phyloP scores from a whole-genome alignment of 2,329 filamentous ascomycete species.

The Epichloe amarillans region DNA sequence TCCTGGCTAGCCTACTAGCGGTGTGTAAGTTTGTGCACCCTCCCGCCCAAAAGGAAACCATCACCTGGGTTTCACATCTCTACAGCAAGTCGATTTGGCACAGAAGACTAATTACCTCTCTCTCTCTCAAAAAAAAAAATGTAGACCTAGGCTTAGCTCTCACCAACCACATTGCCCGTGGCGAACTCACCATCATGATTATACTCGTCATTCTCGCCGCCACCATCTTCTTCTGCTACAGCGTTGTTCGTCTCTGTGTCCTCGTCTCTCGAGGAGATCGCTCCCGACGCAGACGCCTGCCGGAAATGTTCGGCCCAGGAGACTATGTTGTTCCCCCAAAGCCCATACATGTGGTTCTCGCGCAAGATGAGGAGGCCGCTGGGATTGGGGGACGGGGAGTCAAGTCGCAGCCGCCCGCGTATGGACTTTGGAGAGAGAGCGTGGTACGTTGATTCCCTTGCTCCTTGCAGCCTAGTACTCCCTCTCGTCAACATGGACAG shows the following conservation, averaged over 20 bases:
- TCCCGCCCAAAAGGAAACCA: background rate
- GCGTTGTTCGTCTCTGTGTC: slow-evolving; percentile 60
- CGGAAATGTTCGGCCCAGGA: slow-evolving; percentile 38
- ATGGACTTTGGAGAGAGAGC: slow-evolving; percentile 72
- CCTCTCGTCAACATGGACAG: too few species aligned
- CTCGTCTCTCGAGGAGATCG: slow-evolving; percentile 39
- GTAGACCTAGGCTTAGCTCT: slow-evolving; percentile 62
- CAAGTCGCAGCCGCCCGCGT: slow-evolving; percentile 62
- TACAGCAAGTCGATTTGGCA: background rate
- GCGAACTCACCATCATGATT: slow-evolving; percentile 67
- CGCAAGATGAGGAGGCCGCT: slow-evolving; percentile 58
- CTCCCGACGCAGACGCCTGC: slow-evolving; percentile 11
- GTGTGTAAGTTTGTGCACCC: slow-evolving; percentile 44
- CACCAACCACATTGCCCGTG: slow-evolving; percentile 46
- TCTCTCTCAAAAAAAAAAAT: background rate
- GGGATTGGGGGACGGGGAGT: slow-evolving; percentile 42
- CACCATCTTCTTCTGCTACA: slow-evolving; percentile 70
- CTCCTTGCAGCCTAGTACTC: background rate
- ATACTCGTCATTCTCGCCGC: slow-evolving; percentile 64
- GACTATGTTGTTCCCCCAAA: slow-evolving; percentile 57
- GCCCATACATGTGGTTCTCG: slow-evolving; percentile 66
- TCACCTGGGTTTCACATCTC: background rate
- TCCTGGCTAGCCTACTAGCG: slow-evolving; percentile 44
- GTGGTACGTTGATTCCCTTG: slow-evolving; percentile 45
- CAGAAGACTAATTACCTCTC: background rate